Evolutionary conservation across 371 early-diverging fungal species (phyloP).

Genomic region (Mortierella sp.): DNA sequence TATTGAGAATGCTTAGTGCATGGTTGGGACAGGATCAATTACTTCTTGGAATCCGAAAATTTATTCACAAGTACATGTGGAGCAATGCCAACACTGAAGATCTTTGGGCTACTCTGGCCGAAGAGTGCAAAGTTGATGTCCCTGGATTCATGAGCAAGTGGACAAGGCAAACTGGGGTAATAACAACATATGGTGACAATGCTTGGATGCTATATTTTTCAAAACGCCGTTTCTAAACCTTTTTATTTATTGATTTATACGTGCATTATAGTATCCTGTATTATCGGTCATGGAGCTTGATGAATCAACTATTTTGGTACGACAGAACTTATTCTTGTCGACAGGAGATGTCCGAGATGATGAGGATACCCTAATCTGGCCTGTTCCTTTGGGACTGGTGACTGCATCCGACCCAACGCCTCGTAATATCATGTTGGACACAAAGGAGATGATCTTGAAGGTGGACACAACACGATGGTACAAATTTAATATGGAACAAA

Average conservation of each 20-base stretch:
- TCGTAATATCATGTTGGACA: constrained; percentile 49
- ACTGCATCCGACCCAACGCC: constrained; percentile 29
- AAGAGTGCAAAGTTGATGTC: constrained; percentile 76
- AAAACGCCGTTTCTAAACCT: neutral
- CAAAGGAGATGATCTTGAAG: constrained; percentile 44
- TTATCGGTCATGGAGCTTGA: constrained; percentile 69
- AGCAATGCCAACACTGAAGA: constrained; percentile 88
- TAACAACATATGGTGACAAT: neutral
- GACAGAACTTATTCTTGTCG: constrained; percentile 82
- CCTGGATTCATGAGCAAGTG: constrained; percentile 85
- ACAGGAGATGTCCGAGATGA: constrained; percentile 74
- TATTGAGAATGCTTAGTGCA: constrained; percentile 90
- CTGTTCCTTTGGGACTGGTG: constrained; percentile 71
- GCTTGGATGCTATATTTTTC: neutral
- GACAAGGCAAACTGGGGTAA: constrained; percentile 65
- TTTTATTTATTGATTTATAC: constrained; percentile 73
- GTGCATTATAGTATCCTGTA: constrained; percentile 78
- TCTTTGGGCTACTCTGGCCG: constrained; percentile 84
- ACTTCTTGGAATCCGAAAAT: constrained; percentile 80
- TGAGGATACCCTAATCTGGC: constrained; percentile 78
- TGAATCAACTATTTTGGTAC: constrained; percentile 71
- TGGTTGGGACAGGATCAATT: constrained; percentile 82
- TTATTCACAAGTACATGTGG: constrained; percentile 84
- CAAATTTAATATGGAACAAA: constrained; percentile 65
- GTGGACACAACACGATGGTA: constrained; percentile 51